Percentiles rank a stretch among this genome's conserved stretches.
Evolutionary conservation across 495 filamentous ascomycete species (phyloP).

Genomic region (Cladorrhinum samala): DNA sequence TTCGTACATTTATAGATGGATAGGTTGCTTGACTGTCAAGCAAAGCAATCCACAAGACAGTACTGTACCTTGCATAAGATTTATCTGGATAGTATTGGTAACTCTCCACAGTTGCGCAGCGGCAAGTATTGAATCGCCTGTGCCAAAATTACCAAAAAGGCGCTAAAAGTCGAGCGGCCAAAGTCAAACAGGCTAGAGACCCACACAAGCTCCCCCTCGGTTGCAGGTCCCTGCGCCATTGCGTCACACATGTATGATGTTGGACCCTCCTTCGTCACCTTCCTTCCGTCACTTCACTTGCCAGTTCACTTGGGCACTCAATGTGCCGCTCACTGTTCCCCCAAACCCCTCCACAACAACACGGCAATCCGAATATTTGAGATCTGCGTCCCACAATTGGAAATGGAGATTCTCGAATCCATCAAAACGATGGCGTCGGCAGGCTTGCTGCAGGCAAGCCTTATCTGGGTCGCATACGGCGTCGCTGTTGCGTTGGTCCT

Average conservation of each 20-base stretch:
- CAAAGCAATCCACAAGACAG: too few species aligned
- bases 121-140: too few species aligned
- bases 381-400: background rate
- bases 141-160: constrained; percentile 2
- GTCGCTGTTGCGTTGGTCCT: constrained; percentile 67
- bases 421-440: constrained; percentile 48
- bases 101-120: too few species aligned
- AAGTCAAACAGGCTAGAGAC: background rate
- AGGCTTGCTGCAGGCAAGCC: constrained; percentile 66
- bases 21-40: too few species aligned
- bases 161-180: background rate
- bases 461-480: constrained; percentile 90
- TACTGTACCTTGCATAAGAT: too few species aligned
- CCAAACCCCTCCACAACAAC: background rate
- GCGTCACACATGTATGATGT: constrained; percentile 17
- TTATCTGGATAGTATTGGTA: too few species aligned
- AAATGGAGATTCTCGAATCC: background rate
- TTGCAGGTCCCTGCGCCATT: constrained; percentile 16
- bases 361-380: background rate
- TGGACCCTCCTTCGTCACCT: background rate
- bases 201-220: constrained; percentile 15
- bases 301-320: too few species aligned
- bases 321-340: background rate
- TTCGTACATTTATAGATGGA: too few species aligned
- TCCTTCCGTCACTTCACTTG: background rate